phyloP scores from a whole-genome alignment of 768 basidiomycete species.

The Guyanaporus albipodus region DNA sequence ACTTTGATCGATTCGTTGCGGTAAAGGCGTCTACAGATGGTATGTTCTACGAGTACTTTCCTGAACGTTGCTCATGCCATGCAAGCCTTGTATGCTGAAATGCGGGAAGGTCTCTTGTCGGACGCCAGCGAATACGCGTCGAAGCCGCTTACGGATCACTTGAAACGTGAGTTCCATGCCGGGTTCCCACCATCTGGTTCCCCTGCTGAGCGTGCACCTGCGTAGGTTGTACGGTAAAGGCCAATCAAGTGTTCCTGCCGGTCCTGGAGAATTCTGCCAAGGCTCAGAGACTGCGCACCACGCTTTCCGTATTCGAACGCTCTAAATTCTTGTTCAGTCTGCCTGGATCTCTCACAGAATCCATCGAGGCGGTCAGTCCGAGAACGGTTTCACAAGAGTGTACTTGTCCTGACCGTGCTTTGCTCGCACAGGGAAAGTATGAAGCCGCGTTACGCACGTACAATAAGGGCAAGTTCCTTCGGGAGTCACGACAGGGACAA shows the following conservation, averaged over 20 bases:
- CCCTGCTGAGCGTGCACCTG: conserved; percentile 4
- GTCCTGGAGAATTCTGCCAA: conserved; percentile 95
- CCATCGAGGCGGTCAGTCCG: conserved; percentile 74
- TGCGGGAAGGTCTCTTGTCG: conserved; percentile 84
- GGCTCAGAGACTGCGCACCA: conserved; percentile 87
- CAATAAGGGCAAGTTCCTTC: conserved; percentile 90
- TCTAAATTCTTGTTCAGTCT: conserved; percentile 99
- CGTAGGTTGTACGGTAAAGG: conserved; percentile 84
- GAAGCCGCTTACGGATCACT: conserved; percentile 72
- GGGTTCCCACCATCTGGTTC: not conserved
- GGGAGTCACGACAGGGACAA: conserved; percentile 87
- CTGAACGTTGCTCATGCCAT: conserved; percentile 1
- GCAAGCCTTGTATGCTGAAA: conserved; percentile 83
- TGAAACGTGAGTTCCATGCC: conserved; percentile 62
- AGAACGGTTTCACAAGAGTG: not conserved
- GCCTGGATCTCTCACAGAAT: conserved; percentile 86
- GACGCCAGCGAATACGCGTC: conserved; percentile 79
- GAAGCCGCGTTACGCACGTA: conserved; percentile 93
- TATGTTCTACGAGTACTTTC: conserved; percentile 32
- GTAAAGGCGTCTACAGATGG: conserved; percentile 98
- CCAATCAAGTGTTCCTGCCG: conserved; percentile 93
- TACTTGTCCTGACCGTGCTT: not conserved
- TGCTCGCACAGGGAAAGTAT: conserved; percentile 74
- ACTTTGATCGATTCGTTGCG: conserved; percentile 96
- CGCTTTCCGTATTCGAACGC: conserved; percentile 91